A percentile compares a stretch with the other conserved stretches of the same genome.
Evolutionary conservation across 2,329 filamentous ascomycete species (phyloP).

Genomic region (Rhynchosporium agropyri): DNA sequence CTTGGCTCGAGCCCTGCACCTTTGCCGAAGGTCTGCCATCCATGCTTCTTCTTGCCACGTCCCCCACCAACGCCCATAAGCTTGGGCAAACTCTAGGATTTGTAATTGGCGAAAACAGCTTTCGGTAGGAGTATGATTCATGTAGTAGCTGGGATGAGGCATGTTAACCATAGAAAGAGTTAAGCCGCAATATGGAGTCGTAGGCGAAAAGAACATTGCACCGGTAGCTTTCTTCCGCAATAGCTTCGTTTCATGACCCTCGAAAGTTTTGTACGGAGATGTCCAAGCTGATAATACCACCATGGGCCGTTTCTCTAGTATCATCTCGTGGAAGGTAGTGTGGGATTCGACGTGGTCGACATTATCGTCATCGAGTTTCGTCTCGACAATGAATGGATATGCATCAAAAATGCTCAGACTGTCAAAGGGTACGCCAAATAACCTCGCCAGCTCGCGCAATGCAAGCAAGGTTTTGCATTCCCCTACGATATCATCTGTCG

Average conservation of each 20-base stretch:
- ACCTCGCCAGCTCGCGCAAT: conserved; percentile 6
- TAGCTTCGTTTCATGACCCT: not conserved
- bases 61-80: conserved; percentile 14
- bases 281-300: conserved; percentile 6
- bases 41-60: conserved; percentile 13
- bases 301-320: conserved; percentile 2
- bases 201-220: conserved; percentile 2
- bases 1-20: conserved; percentile 14
- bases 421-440: conserved; percentile 1
- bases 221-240: conserved; percentile 4
- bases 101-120: conserved; percentile 17
- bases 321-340: conserved; percentile 7
- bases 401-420: conserved; percentile 12
- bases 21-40: conserved; percentile 13
- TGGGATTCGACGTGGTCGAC: conserved; percentile 6
- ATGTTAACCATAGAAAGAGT: conserved; percentile 16
- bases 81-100: conserved; percentile 17
- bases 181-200: conserved; percentile 4
- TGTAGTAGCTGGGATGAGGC: conserved; percentile 17
- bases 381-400: conserved; percentile 3
- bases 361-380: conserved; percentile 1
- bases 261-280: not conserved
- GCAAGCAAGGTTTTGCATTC: conserved; percentile 5
- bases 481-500: not conserved
- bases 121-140: conserved; percentile 6